Evolutionary conservation across 1,284 basidiomycete genomes (phyloP).

Genomic region (Amylostereum areolatum): DNA sequence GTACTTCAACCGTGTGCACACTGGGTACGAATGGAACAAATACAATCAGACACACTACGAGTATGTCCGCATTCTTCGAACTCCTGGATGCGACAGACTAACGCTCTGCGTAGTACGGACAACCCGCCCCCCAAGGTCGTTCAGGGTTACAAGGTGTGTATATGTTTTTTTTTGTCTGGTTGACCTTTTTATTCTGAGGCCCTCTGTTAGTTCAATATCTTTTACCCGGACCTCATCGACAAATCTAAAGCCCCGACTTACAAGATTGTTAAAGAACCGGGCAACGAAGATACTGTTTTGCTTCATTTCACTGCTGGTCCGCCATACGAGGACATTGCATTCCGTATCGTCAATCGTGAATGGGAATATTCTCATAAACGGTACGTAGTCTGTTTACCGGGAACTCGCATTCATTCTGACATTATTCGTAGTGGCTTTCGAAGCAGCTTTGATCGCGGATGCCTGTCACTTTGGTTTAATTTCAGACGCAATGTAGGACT

Average conservation of each 20-base stretch:
- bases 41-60: conserved; percentile 99
- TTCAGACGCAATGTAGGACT: conserved; percentile 76
- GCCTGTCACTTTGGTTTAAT: conserved; percentile 82
- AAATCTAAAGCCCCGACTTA: conserved; percentile 95
- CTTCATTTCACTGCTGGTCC: conserved; percentile 95
- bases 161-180: conserved; percentile 8
- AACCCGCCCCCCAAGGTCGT: conserved; percentile 98
- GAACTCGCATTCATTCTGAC: conserved; percentile 5
- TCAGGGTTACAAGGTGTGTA: conserved; percentile 89
- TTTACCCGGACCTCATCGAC: conserved; percentile 96
- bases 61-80: conserved; percentile 43
- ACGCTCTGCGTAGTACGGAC: conserved; percentile 58
- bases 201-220: conserved; percentile 74
- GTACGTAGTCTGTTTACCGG: conserved; percentile 31
- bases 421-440: conserved; percentile 60
- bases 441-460: conserved; percentile 83
- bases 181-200: background rate
- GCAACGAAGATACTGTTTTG: conserved; percentile 92
- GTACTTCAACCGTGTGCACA: conserved; percentile 99
- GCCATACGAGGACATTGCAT: conserved; percentile 98
- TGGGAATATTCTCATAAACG: conserved; percentile 98
- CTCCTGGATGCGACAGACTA: conserved; percentile 6
- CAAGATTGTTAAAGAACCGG: conserved; percentile 86
- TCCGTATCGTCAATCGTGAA: conserved; percentile 94
- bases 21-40: conserved; percentile 99